Evolutionary conservation across 148 eudicot genomes (phyloP), one percentile per base, ranked within the genome.

Genomic region (Nyssa sinensis): DNA sequence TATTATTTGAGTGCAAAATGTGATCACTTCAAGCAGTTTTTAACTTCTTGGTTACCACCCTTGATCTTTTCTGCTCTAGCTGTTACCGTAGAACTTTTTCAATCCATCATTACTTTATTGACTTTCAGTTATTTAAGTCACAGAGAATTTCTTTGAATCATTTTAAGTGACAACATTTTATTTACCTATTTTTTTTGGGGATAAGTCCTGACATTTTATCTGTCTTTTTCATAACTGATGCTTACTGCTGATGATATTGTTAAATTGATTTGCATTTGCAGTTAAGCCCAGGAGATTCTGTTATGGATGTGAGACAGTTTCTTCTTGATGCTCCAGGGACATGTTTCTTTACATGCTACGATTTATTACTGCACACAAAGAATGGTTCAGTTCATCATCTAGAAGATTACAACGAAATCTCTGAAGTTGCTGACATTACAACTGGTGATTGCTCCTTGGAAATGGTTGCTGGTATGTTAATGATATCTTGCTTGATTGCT

Each of bases 291-390:
- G 94, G 93, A 23, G 99, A 96, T 84, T 91, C 99, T 51, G 99
- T 96, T 55, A 93, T 96, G 99, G 99, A 96, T 80, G 99, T 96
- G 77, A 81, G 99, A 35, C 99, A 93, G 77, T 96, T 96, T 74
- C 95, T 96, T 70, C 97, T 96, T 66, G 98, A 96, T 87, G 97
- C 98, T 39, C 88, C 98, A 3, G 98, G 93, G 87, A 96, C 99
- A 24, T 96, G 99, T 76, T 96, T 81, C 75, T 83, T 89, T 67
- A 96, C 99, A 16, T 93, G 99, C 83, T 96, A 93, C 79, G 98
- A 96, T 81, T 76, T 96, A 77, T 74, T 88, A 71, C 64, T 96
- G 83, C 91, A 86, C 74, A 78, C 92, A 30, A 93, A 93, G 75
- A 97, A 91, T 81, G 91, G 94, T 34, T 72, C 78, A 25, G 81